Base-by-base conservation (phyloP, 2,329 filamentous ascomycete genomes). In the Fusarium temperatum region DNA sequence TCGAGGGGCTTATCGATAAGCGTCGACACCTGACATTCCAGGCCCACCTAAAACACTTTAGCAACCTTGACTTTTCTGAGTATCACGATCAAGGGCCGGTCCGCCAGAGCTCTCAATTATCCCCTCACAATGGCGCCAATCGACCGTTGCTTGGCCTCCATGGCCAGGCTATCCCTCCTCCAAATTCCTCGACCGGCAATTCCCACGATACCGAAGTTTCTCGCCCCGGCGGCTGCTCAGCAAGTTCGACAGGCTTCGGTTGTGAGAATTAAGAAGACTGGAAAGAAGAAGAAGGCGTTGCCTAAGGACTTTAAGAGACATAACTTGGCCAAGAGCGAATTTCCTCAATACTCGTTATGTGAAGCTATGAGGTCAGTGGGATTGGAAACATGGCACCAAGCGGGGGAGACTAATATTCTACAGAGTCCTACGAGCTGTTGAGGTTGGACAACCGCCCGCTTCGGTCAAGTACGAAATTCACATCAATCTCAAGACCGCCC, bases 341-440 rank as follows among this genome's bases (percentile, higher is more conserved):
- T 84, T 44, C 83, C 83, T 2, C 92, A 93, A 79, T 98, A 93
- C 80, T 90, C 94, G 2, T 87, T 99, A 38, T 93, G 94, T 75
- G 96, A 99, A 85, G 97, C 96, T 22, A 96, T 99, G 90, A 90
- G 95, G 94, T 94, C 84, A 66, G 87, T 68, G n/a, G 11, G 11
- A 50, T 38, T 12, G 30, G 44, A 18, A 26, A 17, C 36, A 32
- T 14, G 42, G 58, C 11, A 30, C n/a, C 10, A 36, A 48, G 26
- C 12, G 15, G 15, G 12, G 30, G 42, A 63, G 30, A 51, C 66
- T 68, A 60, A 70, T 72, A 63, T 42, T 36, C 9, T 56, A 26
- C 35, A 98, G 95, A 81, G 96, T 98, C 81, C 90, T 99, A 75
- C 94, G 94, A 79, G 96, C 96, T 54, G 91, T 93, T 79, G 96